These are phyloP conservation scores for Polyplosphaeria fusca DNA, from an alignment of 495 filamentous ascomycete genomes.

Conservation along the genomic window DNA sequence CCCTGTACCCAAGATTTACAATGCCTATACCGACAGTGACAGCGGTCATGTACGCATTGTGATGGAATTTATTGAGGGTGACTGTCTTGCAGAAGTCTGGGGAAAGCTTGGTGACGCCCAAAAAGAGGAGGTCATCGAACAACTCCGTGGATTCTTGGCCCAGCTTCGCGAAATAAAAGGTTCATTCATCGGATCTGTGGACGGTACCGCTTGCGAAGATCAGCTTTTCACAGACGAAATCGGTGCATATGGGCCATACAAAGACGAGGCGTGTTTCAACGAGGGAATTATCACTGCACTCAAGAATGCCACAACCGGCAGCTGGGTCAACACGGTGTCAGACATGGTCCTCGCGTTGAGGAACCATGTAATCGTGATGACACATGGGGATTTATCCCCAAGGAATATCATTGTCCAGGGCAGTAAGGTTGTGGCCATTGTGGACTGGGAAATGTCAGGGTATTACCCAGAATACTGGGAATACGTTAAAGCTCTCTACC, in stretches of 20 bases:
- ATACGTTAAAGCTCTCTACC: slow-evolving; percentile 40
- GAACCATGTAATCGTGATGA: slow-evolving; percentile 34
- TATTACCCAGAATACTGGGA: slow-evolving; percentile 46
- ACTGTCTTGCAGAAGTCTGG: slow-evolving; percentile 22
- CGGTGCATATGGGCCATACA: slow-evolving; percentile 22
- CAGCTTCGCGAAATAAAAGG: slow-evolving; percentile 23
- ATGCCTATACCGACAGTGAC: slow-evolving; percentile 23
- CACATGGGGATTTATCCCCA: slow-evolving; percentile 47
- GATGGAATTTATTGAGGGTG: slow-evolving; percentile 23
- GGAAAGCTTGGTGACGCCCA: slow-evolving; percentile 12
- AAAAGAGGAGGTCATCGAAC: slow-evolving; percentile 18
- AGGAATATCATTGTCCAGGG: slow-evolving; percentile 45
- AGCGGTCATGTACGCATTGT: slow-evolving; percentile 20
- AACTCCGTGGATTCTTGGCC: slow-evolving; percentile 20
- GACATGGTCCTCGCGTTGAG: slow-evolving; percentile 20
- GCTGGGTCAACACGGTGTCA: slow-evolving; percentile 19
- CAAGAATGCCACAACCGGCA: slow-evolving; percentile 10
- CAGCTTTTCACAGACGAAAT: slow-evolving; percentile 19
- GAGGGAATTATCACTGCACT: slow-evolving; percentile 21
- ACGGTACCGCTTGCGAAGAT: slow-evolving; percentile 27
- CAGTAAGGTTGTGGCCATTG: slow-evolving; percentile 37
- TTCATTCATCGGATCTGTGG: slow-evolving; percentile 23
- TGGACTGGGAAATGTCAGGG: slow-evolving; percentile 44
- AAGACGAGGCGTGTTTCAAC: slow-evolving; percentile 24
- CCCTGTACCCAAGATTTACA: slow-evolving; percentile 23